Base-by-base conservation (phyloP, 768 basidiomycete genomes). In the Collybiopsis luxurians region DNA sequence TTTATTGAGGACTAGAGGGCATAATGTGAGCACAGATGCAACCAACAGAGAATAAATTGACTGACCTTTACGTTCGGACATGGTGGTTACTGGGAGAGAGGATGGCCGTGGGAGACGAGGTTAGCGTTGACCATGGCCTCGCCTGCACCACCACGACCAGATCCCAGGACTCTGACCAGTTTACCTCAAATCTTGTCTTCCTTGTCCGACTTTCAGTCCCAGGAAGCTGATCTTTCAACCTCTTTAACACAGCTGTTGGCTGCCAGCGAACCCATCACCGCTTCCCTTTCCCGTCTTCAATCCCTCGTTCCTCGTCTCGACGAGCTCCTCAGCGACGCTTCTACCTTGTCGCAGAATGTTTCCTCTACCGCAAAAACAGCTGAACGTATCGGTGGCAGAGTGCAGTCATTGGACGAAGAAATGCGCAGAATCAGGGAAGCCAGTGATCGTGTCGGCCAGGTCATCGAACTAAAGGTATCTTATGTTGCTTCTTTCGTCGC, bases 391-490 rank as follows among this genome's bases (percentile, higher is more conserved):
- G 93, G 95, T n/a, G 90, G 92, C 30, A 87, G 88, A 48, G 97
- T 99, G 23, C 79, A 89, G 27, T 79, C 83, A 4, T 79, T 99
- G 43, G 97, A 99, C 67, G 89, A 93, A 67, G 94, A 98, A 74
- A 95, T 98, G 86, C 79, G 85, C 17, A 79, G 93, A 54, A 90
- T 99, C 17, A 81, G 87, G 19, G 90, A 93, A 68, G 92, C 95
- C 13, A 85, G 83, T n/a, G 97, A 98, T 57, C 83, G 92, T 50
- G 92, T 98, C 10, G 87, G 85, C 4, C 92, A 94, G 67, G 92
- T 98, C 39, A 89, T 97, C 76, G 97, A 98, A 59, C 83, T 75
- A 60, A 79, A 80, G 71, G 80, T 81, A 17, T 28, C 57, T 59
- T 15, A 15, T 19, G 24, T 42, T n/a, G 30, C 36, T 24, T 24